These are phyloP conservation scores for Exophiala sideris DNA, from an alignment of 2,329 filamentous ascomycete genomes.

Conservation along the genomic window DNA sequence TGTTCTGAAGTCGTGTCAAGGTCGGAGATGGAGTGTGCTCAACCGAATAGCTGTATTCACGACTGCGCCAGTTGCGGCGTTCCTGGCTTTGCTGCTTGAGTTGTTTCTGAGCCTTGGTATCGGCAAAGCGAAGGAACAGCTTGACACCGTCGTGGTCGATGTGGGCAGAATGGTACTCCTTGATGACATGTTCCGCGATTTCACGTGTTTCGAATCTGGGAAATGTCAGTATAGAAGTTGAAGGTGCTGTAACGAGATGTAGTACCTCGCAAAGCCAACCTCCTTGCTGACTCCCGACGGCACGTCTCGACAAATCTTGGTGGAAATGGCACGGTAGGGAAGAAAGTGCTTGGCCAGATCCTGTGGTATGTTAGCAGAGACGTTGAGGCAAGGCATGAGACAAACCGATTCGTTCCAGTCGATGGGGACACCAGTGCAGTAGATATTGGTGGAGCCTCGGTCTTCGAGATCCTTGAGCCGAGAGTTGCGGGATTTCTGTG, in stretches of 20 bases:
- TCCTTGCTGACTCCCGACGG: conserved; percentile 86
- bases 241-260: background rate
- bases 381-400: background rate
- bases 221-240: conserved; percentile 16
- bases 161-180: conserved; percentile 75
- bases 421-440: conserved; percentile 95
- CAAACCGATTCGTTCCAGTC: conserved; percentile 83
- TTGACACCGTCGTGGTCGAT: conserved; percentile 76
- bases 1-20: conserved; percentile 40
- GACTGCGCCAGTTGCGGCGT: conserved; percentile 90
- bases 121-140: conserved; percentile 92
- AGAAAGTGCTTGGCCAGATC: conserved; percentile 64
- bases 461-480: conserved; percentile 96
- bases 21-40: conserved; percentile 47
- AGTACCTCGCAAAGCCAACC: conserved; percentile 91
- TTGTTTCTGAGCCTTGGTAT: conserved; percentile 94
- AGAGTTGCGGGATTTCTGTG: conserved; percentile 92
- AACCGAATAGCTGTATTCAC: conserved; percentile 74
- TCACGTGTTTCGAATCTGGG: conserved; percentile 82
- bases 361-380: conserved; percentile 48
- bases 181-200: conserved; percentile 84
- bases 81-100: conserved; percentile 95
- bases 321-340: conserved; percentile 70
- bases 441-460: conserved; percentile 85
- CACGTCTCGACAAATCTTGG: conserved; percentile 88